phyloP scores from a whole-genome alignment of 2,329 filamentous ascomycete species.

The Macrophomina tecta region DNA sequence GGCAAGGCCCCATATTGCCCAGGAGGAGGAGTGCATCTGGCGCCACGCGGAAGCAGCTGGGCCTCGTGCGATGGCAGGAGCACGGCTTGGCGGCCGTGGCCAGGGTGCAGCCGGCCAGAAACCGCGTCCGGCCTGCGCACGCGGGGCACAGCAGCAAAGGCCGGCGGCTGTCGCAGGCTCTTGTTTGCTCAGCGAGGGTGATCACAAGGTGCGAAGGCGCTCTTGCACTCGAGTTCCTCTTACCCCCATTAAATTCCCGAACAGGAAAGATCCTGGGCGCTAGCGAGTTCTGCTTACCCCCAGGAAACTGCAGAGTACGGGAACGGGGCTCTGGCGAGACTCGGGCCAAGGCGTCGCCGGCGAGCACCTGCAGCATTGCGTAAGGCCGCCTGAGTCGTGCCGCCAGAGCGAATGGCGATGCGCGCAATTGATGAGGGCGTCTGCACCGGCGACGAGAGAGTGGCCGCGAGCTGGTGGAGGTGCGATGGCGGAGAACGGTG shows the following conservation, averaged over 20 bases:
- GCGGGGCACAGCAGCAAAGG: slow-evolving; percentile 2
- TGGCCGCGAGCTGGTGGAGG: no score
- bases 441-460: not conserved
- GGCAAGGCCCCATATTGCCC: slow-evolving; percentile 7
- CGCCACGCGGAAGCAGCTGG: slow-evolving; percentile 19
- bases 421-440: not conserved
- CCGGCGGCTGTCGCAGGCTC: not conserved
- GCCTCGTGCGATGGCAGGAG: slow-evolving; percentile 1
- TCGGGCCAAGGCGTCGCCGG: slow-evolving; percentile 4
- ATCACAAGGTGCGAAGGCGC: slow-evolving; percentile 27
- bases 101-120: not conserved
- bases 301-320: slow-evolving; percentile 22
- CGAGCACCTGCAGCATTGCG: slow-evolving; percentile 8
- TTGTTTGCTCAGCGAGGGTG: not conserved
- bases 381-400: slow-evolving; percentile 3
- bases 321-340: slow-evolving; percentile 19
- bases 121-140: not conserved
- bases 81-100: not conserved
- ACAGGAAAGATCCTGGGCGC: slow-evolving; percentile 23
- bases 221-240: slow-evolving; percentile 21
- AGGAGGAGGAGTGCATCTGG: not conserved
- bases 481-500: not conserved
- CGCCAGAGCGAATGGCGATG: not conserved
- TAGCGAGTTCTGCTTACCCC: slow-evolving; percentile 27
- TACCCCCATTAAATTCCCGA: slow-evolving; percentile 28